phyloP scores from a whole-genome alignment of 768 basidiomycete genomes.

The Polyporus arcularius region DNA sequence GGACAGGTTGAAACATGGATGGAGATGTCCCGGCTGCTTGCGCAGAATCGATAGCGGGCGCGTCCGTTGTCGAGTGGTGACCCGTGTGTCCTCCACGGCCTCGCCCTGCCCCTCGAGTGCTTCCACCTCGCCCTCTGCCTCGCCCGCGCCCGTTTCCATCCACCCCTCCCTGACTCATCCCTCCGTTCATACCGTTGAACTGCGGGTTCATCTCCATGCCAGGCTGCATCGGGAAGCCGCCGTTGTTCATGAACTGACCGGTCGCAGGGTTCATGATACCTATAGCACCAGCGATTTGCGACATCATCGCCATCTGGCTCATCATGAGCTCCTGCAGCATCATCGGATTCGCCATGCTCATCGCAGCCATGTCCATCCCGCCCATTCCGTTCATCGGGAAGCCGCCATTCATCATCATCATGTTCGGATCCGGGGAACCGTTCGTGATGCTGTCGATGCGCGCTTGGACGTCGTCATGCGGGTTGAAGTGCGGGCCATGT shows the following conservation, averaged over 20 bases:
- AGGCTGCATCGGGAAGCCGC: conserved; percentile 56
- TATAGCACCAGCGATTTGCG: conserved; percentile 86
- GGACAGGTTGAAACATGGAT: neutral
- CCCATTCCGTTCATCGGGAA: conserved; percentile 34
- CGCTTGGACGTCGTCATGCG: conserved; percentile 69
- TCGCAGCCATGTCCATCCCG: conserved; percentile 65
- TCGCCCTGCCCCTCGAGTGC: conserved; percentile 19
- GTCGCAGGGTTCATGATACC: conserved; percentile 67
- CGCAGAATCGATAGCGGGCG: conserved; percentile 14
- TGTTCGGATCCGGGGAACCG: conserved; percentile 43
- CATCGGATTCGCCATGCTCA: conserved; percentile 64
- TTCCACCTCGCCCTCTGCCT: conserved; percentile 33
- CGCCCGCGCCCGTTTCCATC: conserved; percentile 25
- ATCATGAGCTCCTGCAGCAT: conserved; percentile 89
- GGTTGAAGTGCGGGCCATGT: conserved; percentile 15
- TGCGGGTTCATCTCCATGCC: conserved; percentile 45
- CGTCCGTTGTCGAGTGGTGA: conserved; percentile 20
- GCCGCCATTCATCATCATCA: conserved; percentile 50
- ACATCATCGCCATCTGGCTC: conserved; percentile 92
- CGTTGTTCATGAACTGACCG: conserved; percentile 59
- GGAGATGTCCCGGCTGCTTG: conserved; percentile 3
- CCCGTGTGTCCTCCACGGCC: conserved; percentile 25
- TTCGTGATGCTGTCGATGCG: conserved; percentile 75
- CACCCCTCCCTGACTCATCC: conserved; percentile 50
- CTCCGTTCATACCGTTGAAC: conserved; percentile 31